Base-by-base conservation (phyloP, 495 filamentous ascomycete species). In the Lineolata rhizophorae region DNA sequence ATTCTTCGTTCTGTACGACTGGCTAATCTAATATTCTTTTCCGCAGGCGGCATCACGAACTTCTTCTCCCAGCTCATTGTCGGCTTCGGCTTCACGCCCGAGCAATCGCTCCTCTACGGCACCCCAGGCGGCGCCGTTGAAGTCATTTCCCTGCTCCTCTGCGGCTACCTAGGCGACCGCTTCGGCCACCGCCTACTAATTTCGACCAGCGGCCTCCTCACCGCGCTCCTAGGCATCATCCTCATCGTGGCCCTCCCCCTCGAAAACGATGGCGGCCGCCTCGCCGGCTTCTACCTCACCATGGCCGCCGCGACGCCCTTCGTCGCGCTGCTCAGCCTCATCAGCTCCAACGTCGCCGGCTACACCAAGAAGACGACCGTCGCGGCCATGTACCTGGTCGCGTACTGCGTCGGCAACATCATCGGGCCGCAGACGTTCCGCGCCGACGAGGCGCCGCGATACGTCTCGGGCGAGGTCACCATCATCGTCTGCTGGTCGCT, bases 281-380 rank as follows among this genome's bases (percentile, higher is more conserved):
- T 76, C 18, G 64, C 61, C 3, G 70, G 68, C 1, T 73, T 71
- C 44, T 76, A 76, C 43, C 50, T 76, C 24, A 72, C 67, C 0
- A 59, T 67, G 46, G 57, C 66, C 5, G 56, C 50, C 31, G 57
- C 72, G 2, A 71, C 65, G 11, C 61, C 61, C 4, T 62, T 74
- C 45, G 68, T 70, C 0, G 56, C 65, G 27, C 49, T 52, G 0
- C 53, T 73, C 33, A 62, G 66, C 1, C 54, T 76, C 32, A 66
- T 75, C 27, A 61, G 61, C 0, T 66, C 61, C 14, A 78, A 80
- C 38, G 64, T 77, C 4, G 68, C 72, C 0, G 72, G 73, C 12
- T 78, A 74, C 46, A 78, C 74, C 6, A 77, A 78, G 54, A 78
- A 77, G 49, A 78, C 72, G 0, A 78, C 72, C 0, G 65, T 76